Evolutionary conservation across 176 grass and related monocot species (phyloP).

Genomic region (Aegilops speltoides): DNA sequence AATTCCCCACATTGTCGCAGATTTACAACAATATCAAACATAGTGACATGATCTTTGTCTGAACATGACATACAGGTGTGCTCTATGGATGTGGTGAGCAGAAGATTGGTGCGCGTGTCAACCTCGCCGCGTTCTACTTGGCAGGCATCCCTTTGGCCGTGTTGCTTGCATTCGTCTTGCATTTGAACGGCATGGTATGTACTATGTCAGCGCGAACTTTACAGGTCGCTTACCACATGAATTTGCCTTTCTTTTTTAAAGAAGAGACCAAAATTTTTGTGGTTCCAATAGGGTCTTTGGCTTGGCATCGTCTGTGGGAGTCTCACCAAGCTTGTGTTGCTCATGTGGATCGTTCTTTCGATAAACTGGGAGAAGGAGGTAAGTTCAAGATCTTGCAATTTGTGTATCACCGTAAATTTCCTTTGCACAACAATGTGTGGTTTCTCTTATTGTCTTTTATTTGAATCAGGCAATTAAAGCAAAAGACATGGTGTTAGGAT

Average conservation of each 20-base stretch:
- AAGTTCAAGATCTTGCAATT: neutral
- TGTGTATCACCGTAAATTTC: neutral
- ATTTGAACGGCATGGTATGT: slow-evolving; percentile 27
- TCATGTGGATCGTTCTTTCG: neutral
- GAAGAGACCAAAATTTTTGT: neutral
- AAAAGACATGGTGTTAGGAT: neutral
- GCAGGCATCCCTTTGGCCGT: slow-evolving; percentile 22
- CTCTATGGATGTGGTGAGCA: slow-evolving; percentile 18
- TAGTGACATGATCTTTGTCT: neutral
- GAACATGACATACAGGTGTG: slow-evolving; percentile 1
- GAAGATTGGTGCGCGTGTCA: slow-evolving; percentile 9
- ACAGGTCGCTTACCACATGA: neutral
- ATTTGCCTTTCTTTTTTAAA: neutral
- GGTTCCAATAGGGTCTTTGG: neutral
- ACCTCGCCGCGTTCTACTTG: slow-evolving; percentile 26
- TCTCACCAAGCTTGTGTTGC: neutral
- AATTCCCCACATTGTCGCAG: neutral
- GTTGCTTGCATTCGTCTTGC: slow-evolving; percentile 15
- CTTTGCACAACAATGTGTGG: neutral
- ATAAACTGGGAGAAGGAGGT: neutral
- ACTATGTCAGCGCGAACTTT: neutral
- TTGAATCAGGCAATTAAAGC: neutral
- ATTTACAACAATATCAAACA: neutral
- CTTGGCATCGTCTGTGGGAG: neutral
- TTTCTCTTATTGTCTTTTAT: neutral